Percentiles rank a stretch among this genome's conserved stretches.
Evolutionary conservation across 139 green algal genomes (phyloP).

Genomic region (Edaphochlamys debaryana): DNA sequence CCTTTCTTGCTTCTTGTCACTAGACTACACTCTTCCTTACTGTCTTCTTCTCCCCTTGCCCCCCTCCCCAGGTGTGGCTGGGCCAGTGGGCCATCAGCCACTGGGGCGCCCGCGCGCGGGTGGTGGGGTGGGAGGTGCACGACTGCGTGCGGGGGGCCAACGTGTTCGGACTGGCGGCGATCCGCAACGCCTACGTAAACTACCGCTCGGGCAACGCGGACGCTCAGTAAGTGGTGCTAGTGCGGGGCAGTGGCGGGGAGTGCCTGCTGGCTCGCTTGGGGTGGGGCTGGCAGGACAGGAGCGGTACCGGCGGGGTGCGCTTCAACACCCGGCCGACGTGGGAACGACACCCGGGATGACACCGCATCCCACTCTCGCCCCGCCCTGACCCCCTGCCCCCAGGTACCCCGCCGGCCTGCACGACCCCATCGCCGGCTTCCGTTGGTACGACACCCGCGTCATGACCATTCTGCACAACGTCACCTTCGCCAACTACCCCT

Average conservation of each 20-base stretch:
- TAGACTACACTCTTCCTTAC: too few relatives aligned
- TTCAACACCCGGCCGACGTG: too few relatives aligned
- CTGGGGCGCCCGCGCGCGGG: slow-evolving; percentile 59
- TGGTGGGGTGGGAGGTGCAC: slow-evolving; percentile 52
- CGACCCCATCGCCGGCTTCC: slow-evolving; percentile 71
- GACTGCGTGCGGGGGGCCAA: slow-evolving; percentile 64
- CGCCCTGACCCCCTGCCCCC: not conserved
- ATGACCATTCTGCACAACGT: slow-evolving; percentile 66
- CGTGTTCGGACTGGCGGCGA: slow-evolving; percentile 57
- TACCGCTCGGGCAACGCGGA: slow-evolving; percentile 48
- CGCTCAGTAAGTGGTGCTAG: slow-evolving; percentile 25
- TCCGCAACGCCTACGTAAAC: slow-evolving; percentile 57
- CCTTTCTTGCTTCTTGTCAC: too few relatives aligned
- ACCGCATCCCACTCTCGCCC: not conserved
- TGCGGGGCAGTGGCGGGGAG: too few relatives aligned
- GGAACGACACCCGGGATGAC: too few relatives aligned
- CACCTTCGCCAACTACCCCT: slow-evolving; percentile 68
- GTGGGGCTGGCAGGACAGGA: too few relatives aligned
- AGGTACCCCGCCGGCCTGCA: slow-evolving; percentile 53
- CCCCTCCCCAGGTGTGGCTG: slow-evolving; percentile 42
- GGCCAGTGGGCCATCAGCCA: slow-evolving; percentile 61
- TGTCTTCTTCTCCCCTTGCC: too few relatives aligned
- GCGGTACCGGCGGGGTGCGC: too few relatives aligned
- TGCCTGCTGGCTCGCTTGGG: too few relatives aligned
- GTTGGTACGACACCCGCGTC: slow-evolving; percentile 58